Base-by-base conservation (phyloP, 129 eudicot species). In the Arctium lappa region DNA sequence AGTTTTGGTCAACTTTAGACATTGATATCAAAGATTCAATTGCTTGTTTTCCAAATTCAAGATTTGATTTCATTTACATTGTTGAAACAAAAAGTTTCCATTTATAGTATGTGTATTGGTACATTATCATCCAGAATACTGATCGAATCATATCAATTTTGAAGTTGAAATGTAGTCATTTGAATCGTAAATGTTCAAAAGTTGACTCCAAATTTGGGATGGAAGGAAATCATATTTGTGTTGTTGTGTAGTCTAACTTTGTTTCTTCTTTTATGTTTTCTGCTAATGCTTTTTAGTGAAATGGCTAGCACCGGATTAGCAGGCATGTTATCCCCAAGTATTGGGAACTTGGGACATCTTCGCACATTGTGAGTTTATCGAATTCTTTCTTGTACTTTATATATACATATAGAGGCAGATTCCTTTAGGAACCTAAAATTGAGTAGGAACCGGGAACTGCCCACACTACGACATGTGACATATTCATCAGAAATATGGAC, bases 231-330 rank as follows among this genome's bases (percentile, higher is more conserved):
- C 32, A 8, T 38, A 37, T 53, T 36, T n/a, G 11, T 27, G 38
- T 30, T 76, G 79, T 72, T 72, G 50, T 34, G 79, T 72, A 78
- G 39, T 40, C 83, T 73, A 84, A 79, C 75, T 84, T 78, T 60
- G 68, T 12, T 39, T 1, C 71, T 8, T 36, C 38, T 73, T 34
- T 60, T 6, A 62, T 73, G 16, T 65, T 83, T 30, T 73, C 53
- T 22, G 56, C 46, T 50, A 72, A 79, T 79, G 42, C 29, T 65
- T 84, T 22, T 12, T 85, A 95, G 99, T 72, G 99, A 91, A 79
- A 95, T 95, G 99, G 95, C 93, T 80, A 95, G 98, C 83, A 76
- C 88, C 75, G 97, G 99, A 82, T 91, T 95, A 83, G 86, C 95
- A 1, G 99, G 99, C 29, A 81, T 87, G 6, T 85, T 95, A 72